Percentiles rank a stretch among this genome's conserved stretches.
Conservation (phyloP, 108 stramenopile genomes). For the Cyclotella cryptica region DNA sequence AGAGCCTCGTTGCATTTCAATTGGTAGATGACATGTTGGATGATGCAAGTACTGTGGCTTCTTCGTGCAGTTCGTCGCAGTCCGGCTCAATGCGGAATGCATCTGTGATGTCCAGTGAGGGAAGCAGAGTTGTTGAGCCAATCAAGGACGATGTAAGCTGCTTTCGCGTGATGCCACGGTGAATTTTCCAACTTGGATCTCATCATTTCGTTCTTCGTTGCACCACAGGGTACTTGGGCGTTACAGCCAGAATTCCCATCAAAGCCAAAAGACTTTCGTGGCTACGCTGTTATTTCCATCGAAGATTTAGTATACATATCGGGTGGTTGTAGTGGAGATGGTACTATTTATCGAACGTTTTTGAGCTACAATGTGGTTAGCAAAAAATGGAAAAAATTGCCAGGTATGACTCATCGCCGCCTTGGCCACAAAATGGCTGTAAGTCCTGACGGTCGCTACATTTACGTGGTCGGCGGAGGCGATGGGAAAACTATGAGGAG, state of each 20-base stretch:
- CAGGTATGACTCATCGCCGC: conserved; percentile 24
- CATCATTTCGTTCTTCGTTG: too few relatives aligned
- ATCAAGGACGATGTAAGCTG: conserved; percentile 24
- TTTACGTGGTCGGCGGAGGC: conserved; percentile 26
- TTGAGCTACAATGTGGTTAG: conserved; percentile 17
- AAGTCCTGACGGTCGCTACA: conserved; percentile 9
- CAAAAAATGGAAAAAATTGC: conserved; percentile 27
- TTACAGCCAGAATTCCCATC: conserved; percentile 21
- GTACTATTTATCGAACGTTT: conserved; percentile 22
- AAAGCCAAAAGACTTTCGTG: conserved; percentile 30
- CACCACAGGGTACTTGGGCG: conserved; percentile 14
- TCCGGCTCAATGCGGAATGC: neutral
- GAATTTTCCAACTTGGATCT: too few relatives aligned
- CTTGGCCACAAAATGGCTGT: conserved; percentile 24
- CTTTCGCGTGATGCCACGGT: too few relatives aligned
- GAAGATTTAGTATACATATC: conserved; percentile 28
- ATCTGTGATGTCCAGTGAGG: neutral
- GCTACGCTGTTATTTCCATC: conserved; percentile 24
- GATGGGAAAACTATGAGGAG: conserved; percentile 21
- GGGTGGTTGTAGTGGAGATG: conserved; percentile 34
- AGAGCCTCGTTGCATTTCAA: conserved; percentile 23
- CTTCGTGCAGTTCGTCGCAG: neutral
- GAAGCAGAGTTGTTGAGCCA: neutral
- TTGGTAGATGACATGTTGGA: conserved; percentile 24
- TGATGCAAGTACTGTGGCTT: conserved; percentile 13